A percentile compares a stretch with the other conserved stretches of the same genome.
Conservation (phyloP, 192 early-diverging fungal species). For the Lobulomyces angularis region DNA sequence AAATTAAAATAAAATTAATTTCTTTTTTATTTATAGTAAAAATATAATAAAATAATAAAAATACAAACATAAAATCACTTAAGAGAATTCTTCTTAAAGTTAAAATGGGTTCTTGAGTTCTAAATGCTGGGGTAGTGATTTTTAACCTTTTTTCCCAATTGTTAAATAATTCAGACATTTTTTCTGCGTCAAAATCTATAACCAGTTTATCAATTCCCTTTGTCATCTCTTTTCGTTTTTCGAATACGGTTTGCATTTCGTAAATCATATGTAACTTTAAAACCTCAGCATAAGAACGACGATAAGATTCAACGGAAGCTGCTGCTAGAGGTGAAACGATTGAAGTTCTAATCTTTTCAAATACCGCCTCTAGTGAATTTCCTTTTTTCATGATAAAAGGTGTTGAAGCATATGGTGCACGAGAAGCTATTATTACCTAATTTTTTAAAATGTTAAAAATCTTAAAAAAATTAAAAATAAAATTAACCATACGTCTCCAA, state of each 20-base stretch:
- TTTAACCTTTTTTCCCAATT: conserved; percentile 35
- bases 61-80: not conserved
- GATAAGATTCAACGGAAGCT: conserved; percentile 55
- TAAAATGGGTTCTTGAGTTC: conserved; percentile 46
- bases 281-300: conserved; percentile 39
- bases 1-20: too few relatives aligned
- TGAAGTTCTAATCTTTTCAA: too few relatives aligned
- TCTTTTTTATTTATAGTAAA: too few relatives aligned
- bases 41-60: too few relatives aligned
- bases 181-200: conserved; percentile 1
- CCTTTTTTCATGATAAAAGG: too few relatives aligned
- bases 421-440: too few relatives aligned
- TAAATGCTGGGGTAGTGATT: conserved; percentile 37
- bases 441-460: too few relatives aligned
- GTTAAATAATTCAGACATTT: conserved; percentile 11
- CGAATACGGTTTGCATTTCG: conserved; percentile 41
- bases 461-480: too few relatives aligned
- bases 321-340: conserved; percentile 40
- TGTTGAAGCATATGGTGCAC: too few relatives aligned
- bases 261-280: conserved; percentile 55
- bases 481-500: conserved; percentile 41
- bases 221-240: conserved; percentile 3
- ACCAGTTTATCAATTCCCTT: not conserved
- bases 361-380: too few relatives aligned
- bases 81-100: conserved; percentile 41